Conservation (phyloP, 1,139 yeast species). For the Pichia sp. region DNA sequence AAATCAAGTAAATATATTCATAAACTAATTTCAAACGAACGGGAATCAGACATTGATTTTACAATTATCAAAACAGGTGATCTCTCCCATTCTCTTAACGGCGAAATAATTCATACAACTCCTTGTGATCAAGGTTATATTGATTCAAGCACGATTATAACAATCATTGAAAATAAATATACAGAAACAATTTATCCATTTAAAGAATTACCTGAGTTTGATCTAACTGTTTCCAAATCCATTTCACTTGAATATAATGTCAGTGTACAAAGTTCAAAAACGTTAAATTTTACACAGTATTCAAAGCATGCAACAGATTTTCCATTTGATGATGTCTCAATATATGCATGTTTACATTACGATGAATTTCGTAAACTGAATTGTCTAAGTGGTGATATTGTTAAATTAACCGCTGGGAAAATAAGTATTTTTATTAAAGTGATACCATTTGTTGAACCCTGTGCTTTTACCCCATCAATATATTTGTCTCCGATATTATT, state of each 20-base stretch:
- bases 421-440: slow-evolving; percentile 35
- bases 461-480: slow-evolving; percentile 33
- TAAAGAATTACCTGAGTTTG: slow-evolving; percentile 5
- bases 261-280: not conserved
- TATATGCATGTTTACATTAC: slow-evolving; percentile 48
- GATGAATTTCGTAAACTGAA: slow-evolving; percentile 50
- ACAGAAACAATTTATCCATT: not conserved
- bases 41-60: slow-evolving; percentile 34
- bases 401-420: slow-evolving; percentile 29
- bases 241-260: slow-evolving; percentile 1
- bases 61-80: slow-evolving; percentile 30
- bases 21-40: slow-evolving; percentile 29
- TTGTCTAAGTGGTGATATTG: slow-evolving; percentile 65
- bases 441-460: slow-evolving; percentile 62
- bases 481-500: slow-evolving; percentile 63
- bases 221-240: slow-evolving; percentile 5
- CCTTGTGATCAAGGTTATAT: slow-evolving; percentile 67
- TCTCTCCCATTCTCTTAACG: slow-evolving; percentile 34
- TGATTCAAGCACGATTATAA: slow-evolving; percentile 39
- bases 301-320: slow-evolving; percentile 14
- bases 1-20: slow-evolving; percentile 31
- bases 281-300: slow-evolving; percentile 15
- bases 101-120: slow-evolving; percentile 54
- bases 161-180: slow-evolving; percentile 37
- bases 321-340: slow-evolving; percentile 29